phyloP scores from a whole-genome alignment of 768 basidiomycete genomes.

The Podaxis sp. region DNA sequence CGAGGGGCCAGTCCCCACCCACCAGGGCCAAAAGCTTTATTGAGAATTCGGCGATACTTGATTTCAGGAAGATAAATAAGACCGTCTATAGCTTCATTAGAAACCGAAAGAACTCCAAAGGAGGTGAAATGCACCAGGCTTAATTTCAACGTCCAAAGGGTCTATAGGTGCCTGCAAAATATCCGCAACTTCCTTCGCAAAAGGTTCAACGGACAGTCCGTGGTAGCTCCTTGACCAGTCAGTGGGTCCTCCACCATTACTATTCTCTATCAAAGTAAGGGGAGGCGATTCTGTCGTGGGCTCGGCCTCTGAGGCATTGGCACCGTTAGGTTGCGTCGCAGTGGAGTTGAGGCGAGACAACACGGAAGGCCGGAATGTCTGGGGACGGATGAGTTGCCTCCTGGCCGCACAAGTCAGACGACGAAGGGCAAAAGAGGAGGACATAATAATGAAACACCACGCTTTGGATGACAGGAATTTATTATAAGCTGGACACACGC shows the following conservation, averaged over 20 bases:
- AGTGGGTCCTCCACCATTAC: conserved; percentile 29
- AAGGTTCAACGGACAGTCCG: conserved; percentile 75
- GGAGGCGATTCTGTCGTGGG: not conserved
- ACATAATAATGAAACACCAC: not conserved
- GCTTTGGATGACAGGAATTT: not conserved
- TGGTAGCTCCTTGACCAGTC: conserved; percentile 91
- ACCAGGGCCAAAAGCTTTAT: conserved; percentile 93
- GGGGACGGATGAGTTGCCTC: not conserved
- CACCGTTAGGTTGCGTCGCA: not conserved
- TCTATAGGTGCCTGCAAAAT: conserved; percentile 72
- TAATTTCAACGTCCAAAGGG: conserved; percentile 82
- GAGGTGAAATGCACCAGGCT: conserved; percentile 63
- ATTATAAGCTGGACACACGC: not conserved
- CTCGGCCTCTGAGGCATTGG: not conserved
- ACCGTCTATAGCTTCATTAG: conserved; percentile 55
- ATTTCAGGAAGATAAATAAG: conserved; percentile 95
- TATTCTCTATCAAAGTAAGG: not conserved
- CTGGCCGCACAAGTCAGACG: not conserved
- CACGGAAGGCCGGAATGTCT: not conserved
- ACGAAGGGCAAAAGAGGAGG: conserved; percentile 2
- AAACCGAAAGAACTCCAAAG: not conserved
- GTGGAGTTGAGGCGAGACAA: not conserved
- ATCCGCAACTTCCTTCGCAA: conserved; percentile 69
- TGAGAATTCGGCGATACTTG: conserved; percentile 88
- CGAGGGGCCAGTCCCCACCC: conserved; percentile 96